Conservation (phyloP, 352 stramenopile genomes). For the Phytophthora tubulina region DNA sequence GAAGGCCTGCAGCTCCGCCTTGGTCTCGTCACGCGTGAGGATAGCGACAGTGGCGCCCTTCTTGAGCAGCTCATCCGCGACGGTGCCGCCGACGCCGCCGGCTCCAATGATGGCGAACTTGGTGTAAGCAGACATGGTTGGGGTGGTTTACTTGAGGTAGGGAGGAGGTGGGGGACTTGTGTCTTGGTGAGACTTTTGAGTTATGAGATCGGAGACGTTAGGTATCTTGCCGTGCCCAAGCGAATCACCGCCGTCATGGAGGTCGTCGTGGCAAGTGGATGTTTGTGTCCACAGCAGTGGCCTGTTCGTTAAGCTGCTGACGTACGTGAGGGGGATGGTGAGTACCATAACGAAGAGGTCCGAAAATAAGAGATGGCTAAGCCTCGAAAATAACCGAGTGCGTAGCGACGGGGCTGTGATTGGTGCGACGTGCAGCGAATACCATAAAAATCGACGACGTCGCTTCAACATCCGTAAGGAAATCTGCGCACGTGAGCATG, state of each 20-base stretch:
- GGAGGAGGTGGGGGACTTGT: constrained; percentile 15
- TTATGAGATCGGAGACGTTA: constrained; percentile 16
- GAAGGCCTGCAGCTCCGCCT: constrained; percentile 29
- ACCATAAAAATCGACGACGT: not conserved
- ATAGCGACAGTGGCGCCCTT: constrained; percentile 20
- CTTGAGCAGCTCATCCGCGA: constrained; percentile 35
- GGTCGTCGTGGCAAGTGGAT: not conserved
- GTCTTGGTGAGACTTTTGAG: constrained; percentile 29
- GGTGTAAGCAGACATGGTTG: constrained; percentile 16
- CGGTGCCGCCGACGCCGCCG: constrained; percentile 33
- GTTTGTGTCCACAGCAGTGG: not conserved
- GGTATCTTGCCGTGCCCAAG: not conserved
- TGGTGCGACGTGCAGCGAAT: not conserved
- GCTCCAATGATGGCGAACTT: constrained; percentile 39
- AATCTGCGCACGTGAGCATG: not conserved
- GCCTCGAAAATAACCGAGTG: not conserved
- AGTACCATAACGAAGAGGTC: constrained; percentile 2
- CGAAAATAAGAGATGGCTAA: constrained; percentile 2
- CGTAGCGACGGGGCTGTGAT: not conserved
- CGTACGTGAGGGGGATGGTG: not conserved
- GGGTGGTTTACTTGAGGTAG: constrained; percentile 21
- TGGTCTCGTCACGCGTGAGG: constrained; percentile 32
- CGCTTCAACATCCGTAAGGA: constrained; percentile 2
- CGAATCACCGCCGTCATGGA: not conserved
- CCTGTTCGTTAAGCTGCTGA: not conserved